These are phyloP conservation scores for Exsudoporus frostii DNA, from an alignment of 768 basidiomycete genomes.

Conservation along the genomic window DNA sequence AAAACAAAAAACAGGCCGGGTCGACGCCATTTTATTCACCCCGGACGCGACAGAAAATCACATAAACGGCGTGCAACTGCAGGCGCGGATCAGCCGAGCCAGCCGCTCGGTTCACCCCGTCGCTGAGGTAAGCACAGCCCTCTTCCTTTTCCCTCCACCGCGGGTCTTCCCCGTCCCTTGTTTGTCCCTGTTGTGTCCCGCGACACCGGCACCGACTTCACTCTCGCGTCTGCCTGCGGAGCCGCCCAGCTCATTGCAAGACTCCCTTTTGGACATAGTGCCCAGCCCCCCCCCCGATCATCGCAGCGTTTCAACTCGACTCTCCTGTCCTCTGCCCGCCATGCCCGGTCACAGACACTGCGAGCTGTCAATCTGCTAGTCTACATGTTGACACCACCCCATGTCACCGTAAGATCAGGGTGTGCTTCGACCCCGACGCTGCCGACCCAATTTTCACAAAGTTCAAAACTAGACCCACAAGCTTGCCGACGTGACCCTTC, in stretches of 20 bases:
- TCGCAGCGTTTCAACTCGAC: too few species aligned
- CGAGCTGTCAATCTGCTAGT: too few species aligned
- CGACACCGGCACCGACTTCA: constrained; percentile 6
- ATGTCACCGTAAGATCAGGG: not conserved
- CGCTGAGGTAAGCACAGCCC: constrained; percentile 16
- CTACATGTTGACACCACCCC: too few species aligned
- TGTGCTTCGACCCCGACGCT: not conserved
- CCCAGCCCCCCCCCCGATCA: too few species aligned
- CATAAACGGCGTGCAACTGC: constrained; percentile 12
- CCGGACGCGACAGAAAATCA: constrained; percentile 8
- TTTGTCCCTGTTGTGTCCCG: not conserved
- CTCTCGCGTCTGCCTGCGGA: not conserved
- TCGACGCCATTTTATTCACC: constrained; percentile 21
- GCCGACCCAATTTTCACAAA: too few species aligned
- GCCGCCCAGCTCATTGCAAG: constrained; percentile 1
- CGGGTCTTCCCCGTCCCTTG: not conserved
- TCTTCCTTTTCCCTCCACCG: constrained; percentile 2
- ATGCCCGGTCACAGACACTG: too few species aligned
- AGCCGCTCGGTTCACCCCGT: constrained; percentile 1
- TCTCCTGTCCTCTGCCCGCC: too few species aligned
- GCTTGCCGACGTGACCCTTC: constrained; percentile 13
- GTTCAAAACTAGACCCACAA: not conserved
- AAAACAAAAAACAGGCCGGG: not conserved
- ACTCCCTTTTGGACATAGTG: not conserved
- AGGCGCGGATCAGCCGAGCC: constrained; percentile 22